These are phyloP conservation scores for Entoloma clypeatum DNA, from an alignment of 1,284 basidiomycete species.

Conservation along the genomic window DNA sequence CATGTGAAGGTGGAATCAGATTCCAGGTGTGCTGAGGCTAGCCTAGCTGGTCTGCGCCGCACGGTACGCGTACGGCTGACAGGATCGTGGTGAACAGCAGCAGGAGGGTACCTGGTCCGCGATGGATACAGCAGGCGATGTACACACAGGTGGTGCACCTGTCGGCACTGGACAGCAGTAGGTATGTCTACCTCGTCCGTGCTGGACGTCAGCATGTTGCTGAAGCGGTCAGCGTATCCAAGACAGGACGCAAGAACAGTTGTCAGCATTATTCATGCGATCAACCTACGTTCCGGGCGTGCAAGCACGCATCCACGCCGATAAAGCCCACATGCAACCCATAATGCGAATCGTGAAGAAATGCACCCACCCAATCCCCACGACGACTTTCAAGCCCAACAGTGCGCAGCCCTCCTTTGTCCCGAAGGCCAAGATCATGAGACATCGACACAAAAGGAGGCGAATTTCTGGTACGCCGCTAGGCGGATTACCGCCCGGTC, in stretches of 20 bases:
- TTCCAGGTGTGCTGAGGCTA: too few species aligned
- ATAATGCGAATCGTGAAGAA: conserved; percentile 7
- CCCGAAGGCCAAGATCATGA: conserved; percentile 27
- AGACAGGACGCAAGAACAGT: conserved; percentile 4
- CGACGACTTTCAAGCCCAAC: conserved; percentile 34
- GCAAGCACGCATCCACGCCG: conserved; percentile 16
- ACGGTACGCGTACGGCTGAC: too few species aligned
- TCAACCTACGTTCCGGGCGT: conserved; percentile 8
- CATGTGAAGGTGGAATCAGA: too few species aligned
- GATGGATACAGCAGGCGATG: too few species aligned
- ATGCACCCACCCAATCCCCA: conserved; percentile 33
- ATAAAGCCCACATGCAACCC: conserved; percentile 11
- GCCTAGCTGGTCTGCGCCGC: too few species aligned
- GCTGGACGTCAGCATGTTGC: too few species aligned
- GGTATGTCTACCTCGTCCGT: too few species aligned
- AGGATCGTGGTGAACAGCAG: too few species aligned
- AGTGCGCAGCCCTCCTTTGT: conserved; percentile 22
- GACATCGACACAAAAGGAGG: conserved; percentile 15
- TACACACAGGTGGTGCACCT: too few species aligned
- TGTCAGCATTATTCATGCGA: background rate
- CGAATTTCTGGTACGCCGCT: conserved; percentile 39
- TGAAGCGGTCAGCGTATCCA: too few species aligned
- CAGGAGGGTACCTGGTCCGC: too few species aligned
- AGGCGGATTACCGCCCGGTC: conserved; percentile 30
- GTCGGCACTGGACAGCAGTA: too few species aligned